These are phyloP conservation scores for Plasmopara viticola DNA, from an alignment of 352 stramenopile species.

Conservation along the genomic window DNA sequence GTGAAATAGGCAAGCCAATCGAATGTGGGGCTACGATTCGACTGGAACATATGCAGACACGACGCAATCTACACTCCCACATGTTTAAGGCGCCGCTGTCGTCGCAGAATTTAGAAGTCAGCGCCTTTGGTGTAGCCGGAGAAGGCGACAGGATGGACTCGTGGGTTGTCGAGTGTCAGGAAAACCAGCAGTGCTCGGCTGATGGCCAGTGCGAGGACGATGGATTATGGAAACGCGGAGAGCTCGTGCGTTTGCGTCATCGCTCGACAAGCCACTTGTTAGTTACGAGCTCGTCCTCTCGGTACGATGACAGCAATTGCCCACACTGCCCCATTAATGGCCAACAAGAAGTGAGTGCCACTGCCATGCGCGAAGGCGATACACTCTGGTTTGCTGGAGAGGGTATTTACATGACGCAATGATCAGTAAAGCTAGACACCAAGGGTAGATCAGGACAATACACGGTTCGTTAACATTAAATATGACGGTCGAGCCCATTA, in stretches of 20 bases:
- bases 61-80: conserved; percentile 78
- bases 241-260: conserved; percentile 65
- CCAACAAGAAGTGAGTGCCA: conserved; percentile 77
- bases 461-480: conserved; percentile 24
- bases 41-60: conserved; percentile 68
- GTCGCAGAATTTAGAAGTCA: conserved; percentile 57
- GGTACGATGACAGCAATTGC: conserved; percentile 79
- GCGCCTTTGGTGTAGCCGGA: conserved; percentile 70
- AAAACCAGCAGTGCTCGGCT: conserved; percentile 65
- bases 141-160: conserved; percentile 65
- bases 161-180: conserved; percentile 73
- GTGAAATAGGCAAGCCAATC: conserved; percentile 46
- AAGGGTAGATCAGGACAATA: conserved; percentile 13
- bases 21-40: conserved; percentile 58
- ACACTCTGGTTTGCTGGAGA: conserved; percentile 77
- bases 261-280: conserved; percentile 45
- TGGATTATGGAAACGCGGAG: conserved; percentile 66
- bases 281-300: conserved; percentile 34
- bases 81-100: conserved; percentile 63
- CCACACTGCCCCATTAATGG: conserved; percentile 78
- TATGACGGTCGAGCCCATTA: conserved; percentile 5
- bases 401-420: conserved; percentile 74
- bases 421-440: conserved; percentile 5
- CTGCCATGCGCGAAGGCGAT: conserved; percentile 33
- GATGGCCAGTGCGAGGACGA: conserved; percentile 65